phyloP scores from a whole-genome alignment of 1,284 basidiomycete genomes.

The Moesziomyces antarcticus region DNA sequence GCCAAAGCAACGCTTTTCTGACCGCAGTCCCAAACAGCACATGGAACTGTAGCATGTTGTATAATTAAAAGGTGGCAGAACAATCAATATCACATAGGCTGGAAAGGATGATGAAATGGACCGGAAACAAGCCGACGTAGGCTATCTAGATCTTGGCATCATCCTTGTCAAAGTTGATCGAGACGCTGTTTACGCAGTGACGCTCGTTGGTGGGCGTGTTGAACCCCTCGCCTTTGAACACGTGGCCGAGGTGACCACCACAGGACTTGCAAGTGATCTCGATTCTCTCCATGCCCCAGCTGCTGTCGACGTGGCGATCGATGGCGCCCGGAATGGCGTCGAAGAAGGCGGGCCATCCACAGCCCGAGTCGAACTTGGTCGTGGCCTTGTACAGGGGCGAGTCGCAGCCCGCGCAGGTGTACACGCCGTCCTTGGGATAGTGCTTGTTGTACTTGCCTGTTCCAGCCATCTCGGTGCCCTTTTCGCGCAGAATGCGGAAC shows the following conservation, averaged over 20 bases:
- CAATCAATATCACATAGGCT: no score
- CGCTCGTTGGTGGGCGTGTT: constrained; percentile 75
- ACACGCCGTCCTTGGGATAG: constrained; percentile 74
- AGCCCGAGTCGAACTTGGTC: constrained; percentile 92
- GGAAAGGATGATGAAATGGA: no score
- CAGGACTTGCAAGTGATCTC: constrained; percentile 82
- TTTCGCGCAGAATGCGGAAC: constrained; percentile 86
- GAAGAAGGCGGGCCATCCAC: constrained; percentile 97
- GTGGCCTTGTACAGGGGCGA: constrained; percentile 73
- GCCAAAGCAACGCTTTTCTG: constrained; percentile 29
- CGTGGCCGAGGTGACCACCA: constrained; percentile 90
- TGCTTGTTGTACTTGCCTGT: constrained; percentile 83
- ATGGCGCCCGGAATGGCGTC: constrained; percentile 93
- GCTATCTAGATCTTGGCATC: constrained; percentile 57
- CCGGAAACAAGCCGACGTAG: no score
- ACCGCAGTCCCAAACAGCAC: not conserved
- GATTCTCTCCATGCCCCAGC: constrained; percentile 71
- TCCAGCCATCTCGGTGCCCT: constrained; percentile 84
- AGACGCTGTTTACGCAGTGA: constrained; percentile 81
- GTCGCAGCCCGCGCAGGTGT: constrained; percentile 71
- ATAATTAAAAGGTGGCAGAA: no score
- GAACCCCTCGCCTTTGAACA: constrained; percentile 87
- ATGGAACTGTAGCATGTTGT: no score
- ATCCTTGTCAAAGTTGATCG: constrained; percentile 79
- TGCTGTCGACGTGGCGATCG: constrained; percentile 70